phyloP scores from a whole-genome alignment of 441 rosid species.

The Hura crepitans region DNA sequence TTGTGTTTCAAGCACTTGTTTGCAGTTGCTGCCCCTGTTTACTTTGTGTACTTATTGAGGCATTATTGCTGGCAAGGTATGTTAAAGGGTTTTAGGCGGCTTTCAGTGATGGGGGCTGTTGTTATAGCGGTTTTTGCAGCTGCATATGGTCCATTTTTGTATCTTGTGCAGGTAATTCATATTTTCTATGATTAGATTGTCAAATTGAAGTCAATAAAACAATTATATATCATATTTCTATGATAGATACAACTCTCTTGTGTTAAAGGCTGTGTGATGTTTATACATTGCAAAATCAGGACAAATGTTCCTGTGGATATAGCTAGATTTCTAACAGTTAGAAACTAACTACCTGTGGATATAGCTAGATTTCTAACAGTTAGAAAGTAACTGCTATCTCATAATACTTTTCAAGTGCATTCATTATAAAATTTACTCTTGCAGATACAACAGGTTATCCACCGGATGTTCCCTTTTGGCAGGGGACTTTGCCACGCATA shows the following conservation, averaged over 20 bases:
- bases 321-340: too few species aligned
- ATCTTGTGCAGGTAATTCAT: slow-evolving; percentile 61
- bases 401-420: slow-evolving; percentile 14
- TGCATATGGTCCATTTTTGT: slow-evolving; percentile 73
- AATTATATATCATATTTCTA: too few species aligned
- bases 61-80: slow-evolving; percentile 76
- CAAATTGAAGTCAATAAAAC: background rate
- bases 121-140: slow-evolving; percentile 59
- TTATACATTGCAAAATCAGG: background rate
- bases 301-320: too few species aligned
- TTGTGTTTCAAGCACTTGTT: slow-evolving; percentile 89
- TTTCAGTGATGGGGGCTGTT: slow-evolving; percentile 50
- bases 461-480: slow-evolving; percentile 92
- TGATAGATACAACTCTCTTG: background rate
- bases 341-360: too few species aligned
- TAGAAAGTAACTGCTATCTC: background rate
- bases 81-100: slow-evolving; percentile 46
- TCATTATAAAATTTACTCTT: slow-evolving; percentile 24
- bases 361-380: too few species aligned
- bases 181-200: slow-evolving; percentile 1
- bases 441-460: slow-evolving; percentile 80
- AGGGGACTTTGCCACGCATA: slow-evolving; percentile 96
- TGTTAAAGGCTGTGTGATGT: background rate
- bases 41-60: slow-evolving; percentile 73
- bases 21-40: slow-evolving; percentile 91